Percentiles rank a stretch among this genome's conserved stretches.
Evolutionary conservation across 805 yeast species (phyloP).

Genomic region (Lipomyces chichibuensis): DNA sequence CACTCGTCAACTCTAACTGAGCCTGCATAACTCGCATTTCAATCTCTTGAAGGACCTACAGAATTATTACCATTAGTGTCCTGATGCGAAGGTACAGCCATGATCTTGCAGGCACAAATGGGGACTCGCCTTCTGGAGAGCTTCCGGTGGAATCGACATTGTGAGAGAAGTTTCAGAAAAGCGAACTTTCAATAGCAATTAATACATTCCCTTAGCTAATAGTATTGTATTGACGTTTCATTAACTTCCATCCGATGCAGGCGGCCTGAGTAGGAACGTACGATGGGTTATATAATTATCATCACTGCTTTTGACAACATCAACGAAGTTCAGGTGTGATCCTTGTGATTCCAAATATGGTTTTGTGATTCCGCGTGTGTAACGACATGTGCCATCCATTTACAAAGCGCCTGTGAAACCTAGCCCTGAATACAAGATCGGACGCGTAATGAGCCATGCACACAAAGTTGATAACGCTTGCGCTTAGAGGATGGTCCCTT

Average conservation of each 20-base stretch:
- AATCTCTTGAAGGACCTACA: conserved; percentile 33
- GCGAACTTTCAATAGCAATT: not conserved
- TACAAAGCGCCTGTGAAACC: not conserved
- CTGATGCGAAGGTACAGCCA: not conserved
- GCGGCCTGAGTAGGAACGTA: too few relatives aligned
- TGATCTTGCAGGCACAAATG: too few relatives aligned
- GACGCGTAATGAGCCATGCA: not conserved
- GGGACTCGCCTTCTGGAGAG: conserved; percentile 33
- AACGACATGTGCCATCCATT: not conserved
- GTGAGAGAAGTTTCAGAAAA: not conserved
- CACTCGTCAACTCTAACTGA: conserved; percentile 31
- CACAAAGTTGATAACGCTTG: not conserved
- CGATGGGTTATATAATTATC: too few relatives aligned
- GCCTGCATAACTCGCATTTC: conserved; percentile 28
- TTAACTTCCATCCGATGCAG: not conserved
- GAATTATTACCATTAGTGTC: not conserved
- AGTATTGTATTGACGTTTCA: not conserved
- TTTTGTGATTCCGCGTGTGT: not conserved
- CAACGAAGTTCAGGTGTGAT: too few relatives aligned
- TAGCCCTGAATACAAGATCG: not conserved
- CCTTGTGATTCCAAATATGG: too few relatives aligned
- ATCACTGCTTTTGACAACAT: too few relatives aligned
- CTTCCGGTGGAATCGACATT: conserved; percentile 36
- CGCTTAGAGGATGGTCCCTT: not conserved
- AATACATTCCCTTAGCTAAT: not conserved